A percentile compares a stretch with the other conserved stretches of the same genome.
Conservation (phyloP, 352 stramenopile genomes). For the Phytophthora niederhauseri region DNA sequence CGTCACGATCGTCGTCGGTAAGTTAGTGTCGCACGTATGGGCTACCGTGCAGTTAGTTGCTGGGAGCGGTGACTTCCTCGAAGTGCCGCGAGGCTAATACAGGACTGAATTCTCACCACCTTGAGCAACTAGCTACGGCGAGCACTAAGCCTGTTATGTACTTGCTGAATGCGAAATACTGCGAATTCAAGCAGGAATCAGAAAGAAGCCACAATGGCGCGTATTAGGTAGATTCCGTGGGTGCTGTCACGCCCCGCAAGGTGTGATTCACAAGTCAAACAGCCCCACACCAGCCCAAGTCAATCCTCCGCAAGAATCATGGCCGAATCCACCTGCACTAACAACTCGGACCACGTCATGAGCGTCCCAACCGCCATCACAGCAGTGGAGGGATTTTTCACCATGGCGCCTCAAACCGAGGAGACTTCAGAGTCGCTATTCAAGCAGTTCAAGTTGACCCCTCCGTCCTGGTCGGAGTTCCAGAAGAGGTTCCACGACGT, state of each 20-base stretch:
- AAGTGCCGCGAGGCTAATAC: not conserved
- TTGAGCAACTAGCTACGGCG: no score
- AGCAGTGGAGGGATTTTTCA: slow-evolving; percentile 22
- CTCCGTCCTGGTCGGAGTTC: slow-evolving; percentile 24
- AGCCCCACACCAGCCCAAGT: not conserved
- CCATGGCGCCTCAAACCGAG: not conserved
- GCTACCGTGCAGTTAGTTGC: no score
- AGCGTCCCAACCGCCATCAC: slow-evolving; percentile 2
- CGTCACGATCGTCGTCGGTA: slow-evolving; percentile 28
- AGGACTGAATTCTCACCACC: not conserved
- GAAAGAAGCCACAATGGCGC: no score
- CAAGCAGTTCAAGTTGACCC: slow-evolving; percentile 17
- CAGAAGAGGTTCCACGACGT: slow-evolving; percentile 5
- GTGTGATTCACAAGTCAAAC: no score
- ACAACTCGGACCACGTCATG: not conserved
- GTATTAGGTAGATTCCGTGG: not conserved
- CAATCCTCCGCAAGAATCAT: slow-evolving; percentile 7
- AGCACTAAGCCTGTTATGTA: no score
- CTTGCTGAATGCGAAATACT: no score
- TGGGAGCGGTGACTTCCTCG: no score
- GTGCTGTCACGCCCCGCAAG: not conserved
- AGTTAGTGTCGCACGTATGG: not conserved
- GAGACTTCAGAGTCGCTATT: slow-evolving; percentile 13
- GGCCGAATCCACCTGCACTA: slow-evolving; percentile 2
- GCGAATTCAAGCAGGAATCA: no score